A percentile compares a stretch with the other conserved stretches of the same genome.
These are phyloP conservation scores for Starmera amethionina DNA, from an alignment of 805 yeast genomes.

Conservation along the genomic window DNA sequence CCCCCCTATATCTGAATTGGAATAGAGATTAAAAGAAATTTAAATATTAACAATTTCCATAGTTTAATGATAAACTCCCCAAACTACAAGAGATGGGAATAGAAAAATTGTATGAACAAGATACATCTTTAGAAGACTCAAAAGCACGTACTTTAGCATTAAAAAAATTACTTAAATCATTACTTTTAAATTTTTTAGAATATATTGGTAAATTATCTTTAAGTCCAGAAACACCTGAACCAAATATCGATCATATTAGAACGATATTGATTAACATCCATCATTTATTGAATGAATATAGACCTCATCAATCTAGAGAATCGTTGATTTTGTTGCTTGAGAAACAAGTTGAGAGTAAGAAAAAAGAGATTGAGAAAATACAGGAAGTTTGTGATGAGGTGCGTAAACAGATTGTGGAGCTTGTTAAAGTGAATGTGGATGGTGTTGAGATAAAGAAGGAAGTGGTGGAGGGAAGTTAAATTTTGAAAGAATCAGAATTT, in stretches of 20 bases:
- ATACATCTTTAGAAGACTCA: conserved; percentile 25
- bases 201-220: conserved; percentile 68
- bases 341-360: conserved; percentile 59
- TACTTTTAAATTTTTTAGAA: conserved; percentile 72
- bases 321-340: conserved; percentile 66
- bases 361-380: conserved; percentile 38
- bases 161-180: conserved; percentile 69
- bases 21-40: neutral
- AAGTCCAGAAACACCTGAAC: conserved; percentile 54
- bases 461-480: neutral
- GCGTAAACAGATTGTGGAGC: conserved; percentile 22
- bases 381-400: conserved; percentile 31
- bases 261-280: conserved; percentile 81
- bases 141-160: conserved; percentile 55
- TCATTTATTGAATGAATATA: conserved; percentile 81
- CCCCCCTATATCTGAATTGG: neutral
- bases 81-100: conserved; percentile 70
- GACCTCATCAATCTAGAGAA: conserved; percentile 94
- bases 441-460: conserved; percentile 1
- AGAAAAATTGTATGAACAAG: conserved; percentile 49
- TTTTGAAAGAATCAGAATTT: neutral
- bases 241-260: conserved; percentile 70
- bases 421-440: conserved; percentile 22
- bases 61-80: conserved; percentile 57
- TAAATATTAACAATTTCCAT: neutral